Percentiles rank a stretch among this genome's conserved stretches.
Conservation (phyloP, 116 monocot genomes). For the Papilionanthe hybrid region DNA sequence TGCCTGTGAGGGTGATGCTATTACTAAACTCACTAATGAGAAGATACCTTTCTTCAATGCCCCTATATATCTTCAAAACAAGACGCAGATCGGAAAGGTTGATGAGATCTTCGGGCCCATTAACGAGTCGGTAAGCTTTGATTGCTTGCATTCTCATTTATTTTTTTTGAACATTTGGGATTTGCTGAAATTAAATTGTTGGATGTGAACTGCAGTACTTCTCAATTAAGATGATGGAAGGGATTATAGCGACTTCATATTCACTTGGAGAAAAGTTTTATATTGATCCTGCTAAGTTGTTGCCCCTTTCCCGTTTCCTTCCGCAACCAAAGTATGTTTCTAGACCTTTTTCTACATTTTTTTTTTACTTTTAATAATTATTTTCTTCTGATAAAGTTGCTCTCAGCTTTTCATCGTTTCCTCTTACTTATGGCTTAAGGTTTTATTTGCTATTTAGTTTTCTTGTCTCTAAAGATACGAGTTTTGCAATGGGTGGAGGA, state of each 20-base stretch:
- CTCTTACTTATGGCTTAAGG: neutral
- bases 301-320: slow-evolving; percentile 81
- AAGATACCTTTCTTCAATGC: slow-evolving; percentile 95
- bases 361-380: neutral
- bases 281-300: slow-evolving; percentile 79
- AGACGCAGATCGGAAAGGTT: slow-evolving; percentile 94
- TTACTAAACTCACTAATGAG: slow-evolving; percentile 82
- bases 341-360: neutral
- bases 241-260: slow-evolving; percentile 84
- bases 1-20: slow-evolving; percentile 87
- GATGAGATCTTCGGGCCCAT: slow-evolving; percentile 97
- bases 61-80: slow-evolving; percentile 85
- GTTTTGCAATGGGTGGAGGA: neutral
- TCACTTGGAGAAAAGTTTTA: slow-evolving; percentile 76
- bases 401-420: neutral
- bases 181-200: neutral
- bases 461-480: neutral
- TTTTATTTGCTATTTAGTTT: neutral
- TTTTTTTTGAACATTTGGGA: neutral
- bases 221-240: slow-evolving; percentile 88
- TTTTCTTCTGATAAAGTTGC: neutral
- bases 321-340: slow-evolving; percentile 74
- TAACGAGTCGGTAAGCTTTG: slow-evolving; percentile 77
- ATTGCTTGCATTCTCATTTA: neutral
- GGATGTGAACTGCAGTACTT: slow-evolving; percentile 35